phyloP scores from a whole-genome alignment of 495 filamentous ascomycete species.

The Glarea lozoyensis region DNA sequence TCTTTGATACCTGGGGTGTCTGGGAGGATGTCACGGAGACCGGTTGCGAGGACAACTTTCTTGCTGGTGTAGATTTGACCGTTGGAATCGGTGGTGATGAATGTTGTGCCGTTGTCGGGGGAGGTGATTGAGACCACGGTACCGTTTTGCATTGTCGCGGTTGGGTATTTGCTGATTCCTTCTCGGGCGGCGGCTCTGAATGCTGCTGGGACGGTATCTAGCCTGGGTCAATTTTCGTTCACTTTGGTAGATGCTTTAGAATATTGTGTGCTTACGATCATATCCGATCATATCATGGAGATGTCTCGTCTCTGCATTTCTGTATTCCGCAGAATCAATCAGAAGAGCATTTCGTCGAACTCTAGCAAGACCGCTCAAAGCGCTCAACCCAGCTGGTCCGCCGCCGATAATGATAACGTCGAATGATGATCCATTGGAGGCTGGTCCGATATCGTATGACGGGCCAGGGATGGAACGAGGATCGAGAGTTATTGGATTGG shows the following conservation, averaged over 20 bases:
- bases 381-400: conserved; percentile 44
- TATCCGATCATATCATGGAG: conserved; percentile 26
- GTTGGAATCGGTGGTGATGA: conserved; percentile 24
- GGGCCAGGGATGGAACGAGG: too few species aligned
- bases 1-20: conserved; percentile 2
- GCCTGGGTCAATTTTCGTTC: not conserved
- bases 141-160: conserved; percentile 37
- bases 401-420: conserved; percentile 49
- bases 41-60: conserved; percentile 38
- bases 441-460: too few species aligned
- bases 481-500: too few species aligned
- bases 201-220: not conserved
- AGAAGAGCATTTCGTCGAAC: conserved; percentile 34
- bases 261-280: not conserved
- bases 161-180: conserved; percentile 32
- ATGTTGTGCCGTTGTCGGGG: conserved; percentile 20
- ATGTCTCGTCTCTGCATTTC: conserved; percentile 31
- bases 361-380: conserved; percentile 37
- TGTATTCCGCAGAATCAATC: conserved; percentile 40
- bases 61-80: conserved; percentile 26
- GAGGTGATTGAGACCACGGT: conserved; percentile 27
- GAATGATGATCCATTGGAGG: too few species aligned
- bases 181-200: not conserved
- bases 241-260: not conserved
- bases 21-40: conserved; percentile 18